Evolutionary conservation across 2,329 filamentous ascomycete genomes (phyloP).

Genomic region (Fusarium sp.): DNA sequence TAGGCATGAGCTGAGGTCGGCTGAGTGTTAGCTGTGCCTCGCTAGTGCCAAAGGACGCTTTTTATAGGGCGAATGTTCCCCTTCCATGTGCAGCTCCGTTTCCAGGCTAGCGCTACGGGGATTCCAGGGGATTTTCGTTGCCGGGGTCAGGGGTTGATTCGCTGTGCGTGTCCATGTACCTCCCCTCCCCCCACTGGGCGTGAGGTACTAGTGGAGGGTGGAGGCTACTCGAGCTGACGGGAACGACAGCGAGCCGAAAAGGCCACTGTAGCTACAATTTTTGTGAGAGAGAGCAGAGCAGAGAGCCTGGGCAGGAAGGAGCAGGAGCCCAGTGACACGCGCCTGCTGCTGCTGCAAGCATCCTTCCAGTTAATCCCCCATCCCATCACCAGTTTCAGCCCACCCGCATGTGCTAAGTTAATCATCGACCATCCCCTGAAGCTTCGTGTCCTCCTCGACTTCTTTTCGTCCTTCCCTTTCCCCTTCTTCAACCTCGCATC

Average conservation of each 20-base stretch:
- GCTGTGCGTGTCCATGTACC: conserved; percentile 16
- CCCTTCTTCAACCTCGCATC: conserved; percentile 27
- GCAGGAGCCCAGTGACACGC: conserved; percentile 18
- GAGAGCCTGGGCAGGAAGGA: background rate
- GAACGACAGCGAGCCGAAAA: conserved; percentile 43
- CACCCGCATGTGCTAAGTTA: conserved; percentile 23
- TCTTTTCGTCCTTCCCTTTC: conserved; percentile 32
- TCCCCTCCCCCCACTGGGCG: background rate
- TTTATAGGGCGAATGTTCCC: conserved; percentile 21
- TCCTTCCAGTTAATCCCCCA: background rate
- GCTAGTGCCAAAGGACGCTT: conserved; percentile 23
- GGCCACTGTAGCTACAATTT: conserved; percentile 56
- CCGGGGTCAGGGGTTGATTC: conserved; percentile 38
- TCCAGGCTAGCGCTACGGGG: conserved; percentile 28
- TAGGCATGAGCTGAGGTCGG: conserved; percentile 26
- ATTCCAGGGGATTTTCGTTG: conserved; percentile 34
- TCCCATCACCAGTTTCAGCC: conserved; percentile 32
- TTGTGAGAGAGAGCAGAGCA: background rate
- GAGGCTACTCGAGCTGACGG: conserved; percentile 8
- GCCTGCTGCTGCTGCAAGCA: conserved; percentile 32
- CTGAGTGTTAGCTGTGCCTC: conserved; percentile 3
- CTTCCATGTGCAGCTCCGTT: conserved; percentile 29
- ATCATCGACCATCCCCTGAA: conserved; percentile 43
- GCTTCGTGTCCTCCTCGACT: conserved; percentile 36
- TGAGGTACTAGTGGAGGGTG: background rate